These are phyloP conservation scores for Closterium sp. DNA, from an alignment of 139 green algal genomes.

Conservation along the genomic window DNA sequence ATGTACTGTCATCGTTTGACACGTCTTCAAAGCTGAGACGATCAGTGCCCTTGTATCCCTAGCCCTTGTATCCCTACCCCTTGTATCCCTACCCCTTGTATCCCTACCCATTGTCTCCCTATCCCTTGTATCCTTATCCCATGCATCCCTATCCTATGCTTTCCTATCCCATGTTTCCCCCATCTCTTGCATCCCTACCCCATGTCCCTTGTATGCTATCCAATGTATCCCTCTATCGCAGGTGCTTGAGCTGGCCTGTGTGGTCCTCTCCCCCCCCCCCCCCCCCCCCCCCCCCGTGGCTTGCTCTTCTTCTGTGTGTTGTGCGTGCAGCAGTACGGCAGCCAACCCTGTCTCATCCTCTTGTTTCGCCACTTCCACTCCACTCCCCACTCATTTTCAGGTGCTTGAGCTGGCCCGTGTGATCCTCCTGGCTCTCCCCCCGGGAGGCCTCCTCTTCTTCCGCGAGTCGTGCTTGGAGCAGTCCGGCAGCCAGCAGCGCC, in stretches of 20 bases:
- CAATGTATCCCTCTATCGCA: no score
- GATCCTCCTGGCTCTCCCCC: conserved; percentile 48
- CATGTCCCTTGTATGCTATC: no score
- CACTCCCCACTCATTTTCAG: neutral
- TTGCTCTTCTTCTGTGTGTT: neutral
- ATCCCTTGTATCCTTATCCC: neutral
- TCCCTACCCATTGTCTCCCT: neutral
- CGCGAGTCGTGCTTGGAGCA: conserved; percentile 85
- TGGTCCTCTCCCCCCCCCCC: no score
- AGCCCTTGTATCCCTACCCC: neutral
- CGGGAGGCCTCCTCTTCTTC: conserved; percentile 79
- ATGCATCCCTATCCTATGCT: no score
- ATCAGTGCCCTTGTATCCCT: no score
- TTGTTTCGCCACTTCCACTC: no score
- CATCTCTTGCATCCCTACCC: no score
- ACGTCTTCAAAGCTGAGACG: no score
- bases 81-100: neutral
- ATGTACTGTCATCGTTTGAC: conserved; percentile 80
- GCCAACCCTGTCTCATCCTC: no score
- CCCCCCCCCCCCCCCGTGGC: neutral
- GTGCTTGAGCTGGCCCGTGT: conserved; percentile 13
- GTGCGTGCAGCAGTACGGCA: neutral
- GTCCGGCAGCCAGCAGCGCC: conserved; percentile 71
- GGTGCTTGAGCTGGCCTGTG: no score
- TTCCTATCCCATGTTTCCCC: no score